phyloP scores from a whole-genome alignment of 2,329 filamentous ascomycete species.

The Ophiostoma angusticollis region DNA sequence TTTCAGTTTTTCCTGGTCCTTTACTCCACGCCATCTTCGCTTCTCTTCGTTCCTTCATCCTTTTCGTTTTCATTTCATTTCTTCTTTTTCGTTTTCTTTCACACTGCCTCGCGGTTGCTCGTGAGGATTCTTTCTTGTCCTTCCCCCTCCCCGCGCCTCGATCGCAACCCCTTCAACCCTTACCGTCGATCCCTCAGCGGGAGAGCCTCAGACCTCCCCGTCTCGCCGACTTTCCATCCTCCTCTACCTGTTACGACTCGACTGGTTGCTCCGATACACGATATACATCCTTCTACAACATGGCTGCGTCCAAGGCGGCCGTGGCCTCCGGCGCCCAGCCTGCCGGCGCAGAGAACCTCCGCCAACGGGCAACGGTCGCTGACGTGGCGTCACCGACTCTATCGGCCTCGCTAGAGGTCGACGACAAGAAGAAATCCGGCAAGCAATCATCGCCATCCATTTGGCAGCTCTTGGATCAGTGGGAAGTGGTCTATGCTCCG shows the following conservation, averaged over 20 bases:
- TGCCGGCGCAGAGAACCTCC: slow-evolving; percentile 42
- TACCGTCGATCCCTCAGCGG: too few relatives aligned
- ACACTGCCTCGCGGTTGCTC: too few relatives aligned
- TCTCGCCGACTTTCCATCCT: background rate
- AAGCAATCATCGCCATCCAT: slow-evolving; percentile 45
- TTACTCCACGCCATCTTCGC: slow-evolving; percentile 1
- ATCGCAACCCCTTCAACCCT: too few relatives aligned
- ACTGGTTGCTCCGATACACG: too few relatives aligned
- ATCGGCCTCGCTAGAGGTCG: slow-evolving; percentile 28
- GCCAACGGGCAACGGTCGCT: slow-evolving; percentile 37
- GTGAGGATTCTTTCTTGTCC: background rate
- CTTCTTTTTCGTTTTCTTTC: slow-evolving; percentile 1
- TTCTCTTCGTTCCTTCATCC: slow-evolving; percentile 2
- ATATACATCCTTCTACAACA: slow-evolving; percentile 18
- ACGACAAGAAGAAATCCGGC: slow-evolving; percentile 46
- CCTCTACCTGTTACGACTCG: background rate
- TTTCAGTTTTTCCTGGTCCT: background rate
- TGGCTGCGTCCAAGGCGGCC: slow-evolving; percentile 42
- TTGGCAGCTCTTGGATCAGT: slow-evolving; percentile 48
- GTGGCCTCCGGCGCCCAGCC: slow-evolving; percentile 48
- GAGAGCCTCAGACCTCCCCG: background rate
- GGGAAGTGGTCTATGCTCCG: slow-evolving; percentile 49
- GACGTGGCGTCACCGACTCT: slow-evolving; percentile 24
- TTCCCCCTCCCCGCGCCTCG: background rate
- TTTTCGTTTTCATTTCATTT: slow-evolving; percentile 1